phyloP scores from a whole-genome alignment of 306 rosid species.

The Cicer judaicum region DNA sequence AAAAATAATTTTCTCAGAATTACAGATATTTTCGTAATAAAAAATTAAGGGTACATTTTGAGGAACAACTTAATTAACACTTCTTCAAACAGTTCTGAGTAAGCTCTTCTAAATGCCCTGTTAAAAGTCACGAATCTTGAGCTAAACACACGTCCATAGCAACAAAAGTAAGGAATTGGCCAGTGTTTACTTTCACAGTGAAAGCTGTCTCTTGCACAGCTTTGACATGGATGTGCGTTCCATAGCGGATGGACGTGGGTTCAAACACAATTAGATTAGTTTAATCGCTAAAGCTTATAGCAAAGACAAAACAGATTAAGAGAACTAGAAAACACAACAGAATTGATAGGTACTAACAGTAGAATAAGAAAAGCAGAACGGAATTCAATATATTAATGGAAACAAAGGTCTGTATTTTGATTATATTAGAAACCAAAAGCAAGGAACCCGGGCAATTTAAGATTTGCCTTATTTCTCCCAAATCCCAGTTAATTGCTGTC shows the following conservation, averaged over 20 bases:
- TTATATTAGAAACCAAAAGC: no score
- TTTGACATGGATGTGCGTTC: neutral
- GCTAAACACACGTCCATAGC: neutral
- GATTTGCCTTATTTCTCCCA: no score
- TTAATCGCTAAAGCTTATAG: neutral
- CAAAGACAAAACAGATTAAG: neutral
- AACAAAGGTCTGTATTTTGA: no score
- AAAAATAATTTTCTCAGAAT: neutral
- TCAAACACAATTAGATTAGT: neutral
- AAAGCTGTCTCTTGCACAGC: neutral
- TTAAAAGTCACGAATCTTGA: neutral
- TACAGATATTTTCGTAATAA: neutral
- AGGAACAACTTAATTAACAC: neutral
- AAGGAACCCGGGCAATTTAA: no score
- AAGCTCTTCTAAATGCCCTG: neutral
- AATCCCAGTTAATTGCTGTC: no score
- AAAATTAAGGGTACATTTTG: neutral
- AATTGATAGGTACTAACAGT: neutral
- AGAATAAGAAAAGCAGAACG: neutral
- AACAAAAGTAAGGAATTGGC: neutral
- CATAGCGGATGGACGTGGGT: no score
- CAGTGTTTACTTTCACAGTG: neutral
- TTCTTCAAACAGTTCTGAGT: neutral
- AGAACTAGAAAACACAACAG: neutral
- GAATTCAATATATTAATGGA: neutral